Evolutionary conservation across 345 rosid genomes (phyloP).

Genomic region (Physaria fendleri): DNA sequence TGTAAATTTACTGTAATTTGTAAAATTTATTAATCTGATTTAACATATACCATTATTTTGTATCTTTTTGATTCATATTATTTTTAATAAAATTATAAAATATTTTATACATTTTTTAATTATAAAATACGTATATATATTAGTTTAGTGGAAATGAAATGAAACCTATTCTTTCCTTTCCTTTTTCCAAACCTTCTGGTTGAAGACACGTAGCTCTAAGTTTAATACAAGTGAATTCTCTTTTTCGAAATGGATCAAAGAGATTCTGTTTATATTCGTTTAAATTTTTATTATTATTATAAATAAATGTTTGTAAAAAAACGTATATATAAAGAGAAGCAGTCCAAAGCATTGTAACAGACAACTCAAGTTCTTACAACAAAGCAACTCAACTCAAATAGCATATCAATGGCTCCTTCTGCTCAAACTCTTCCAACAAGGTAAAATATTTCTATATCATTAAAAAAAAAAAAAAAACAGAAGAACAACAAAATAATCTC

Average conservation of each 20-base stretch:
- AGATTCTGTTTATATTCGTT: background rate
- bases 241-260: background rate
- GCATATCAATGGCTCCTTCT: constrained; percentile 26
- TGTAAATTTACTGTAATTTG: no score
- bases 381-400: constrained; percentile 5
- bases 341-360: background rate
- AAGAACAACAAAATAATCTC: background rate
- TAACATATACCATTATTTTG: no score
- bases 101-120: no score
- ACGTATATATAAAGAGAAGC: constrained; percentile 19
- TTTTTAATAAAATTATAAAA: no score
- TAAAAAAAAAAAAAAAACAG: background rate
- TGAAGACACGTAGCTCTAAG: background rate
- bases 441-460: background rate
- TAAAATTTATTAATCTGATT: no score
- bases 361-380: background rate
- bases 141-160: background rate
- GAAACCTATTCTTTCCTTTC: background rate
- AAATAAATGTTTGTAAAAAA: background rate
- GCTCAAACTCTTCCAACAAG: constrained; percentile 9
- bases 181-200: background rate
- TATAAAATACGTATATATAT: no score
- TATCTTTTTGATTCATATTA: no score
- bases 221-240: background rate
- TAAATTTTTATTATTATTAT: background rate